Percentiles rank a stretch among this genome's conserved stretches.
Conservation (phyloP, 2,329 filamentous ascomycete species). For the Trichoderma guizhouense region DNA sequence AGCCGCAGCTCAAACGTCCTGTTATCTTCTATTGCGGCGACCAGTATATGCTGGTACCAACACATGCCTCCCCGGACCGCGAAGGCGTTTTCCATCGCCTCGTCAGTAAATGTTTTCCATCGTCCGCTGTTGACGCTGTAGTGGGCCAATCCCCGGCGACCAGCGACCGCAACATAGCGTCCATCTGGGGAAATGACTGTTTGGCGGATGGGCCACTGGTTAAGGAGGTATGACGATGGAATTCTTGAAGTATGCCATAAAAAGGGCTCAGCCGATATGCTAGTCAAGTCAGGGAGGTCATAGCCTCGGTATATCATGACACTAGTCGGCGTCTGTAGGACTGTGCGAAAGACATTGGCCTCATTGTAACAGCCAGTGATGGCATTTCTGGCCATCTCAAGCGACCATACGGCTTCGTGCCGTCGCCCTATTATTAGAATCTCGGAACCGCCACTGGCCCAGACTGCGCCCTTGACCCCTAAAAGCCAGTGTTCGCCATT, state of each 20-base stretch:
- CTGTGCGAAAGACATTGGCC: conserved; percentile 82
- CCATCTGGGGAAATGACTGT: conserved; percentile 89
- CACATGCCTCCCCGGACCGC: conserved; percentile 94
- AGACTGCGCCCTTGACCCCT: conserved; percentile 72
- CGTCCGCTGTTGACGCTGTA: conserved; percentile 92
- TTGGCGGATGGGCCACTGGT: conserved; percentile 90
- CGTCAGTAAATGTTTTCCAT: conserved; percentile 91
- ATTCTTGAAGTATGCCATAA: conserved; percentile 94
- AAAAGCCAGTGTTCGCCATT: conserved; percentile 84
- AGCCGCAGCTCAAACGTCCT: conserved; percentile 82
- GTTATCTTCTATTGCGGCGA: conserved; percentile 86
- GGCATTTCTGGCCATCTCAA: conserved; percentile 94
- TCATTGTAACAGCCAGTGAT: conserved; percentile 87
- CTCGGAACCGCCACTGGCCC: conserved; percentile 85
- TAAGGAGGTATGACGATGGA: conserved; percentile 76
- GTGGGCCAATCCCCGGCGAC: conserved; percentile 83
- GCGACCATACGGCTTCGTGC: conserved; percentile 76
- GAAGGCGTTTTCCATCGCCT: conserved; percentile 81
- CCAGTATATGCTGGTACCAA: conserved; percentile 94
- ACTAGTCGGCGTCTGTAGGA: conserved; percentile 83
- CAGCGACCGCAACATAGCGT: conserved; percentile 94
- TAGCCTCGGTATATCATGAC: conserved; percentile 93
- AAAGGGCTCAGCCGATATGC: conserved; percentile 85
- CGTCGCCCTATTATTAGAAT: conserved; percentile 69
- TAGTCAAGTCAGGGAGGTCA: conserved; percentile 83